Evolutionary conservation across 73 alveolate genomes (phyloP).

Genomic region (Tetrahymena borealis): DNA sequence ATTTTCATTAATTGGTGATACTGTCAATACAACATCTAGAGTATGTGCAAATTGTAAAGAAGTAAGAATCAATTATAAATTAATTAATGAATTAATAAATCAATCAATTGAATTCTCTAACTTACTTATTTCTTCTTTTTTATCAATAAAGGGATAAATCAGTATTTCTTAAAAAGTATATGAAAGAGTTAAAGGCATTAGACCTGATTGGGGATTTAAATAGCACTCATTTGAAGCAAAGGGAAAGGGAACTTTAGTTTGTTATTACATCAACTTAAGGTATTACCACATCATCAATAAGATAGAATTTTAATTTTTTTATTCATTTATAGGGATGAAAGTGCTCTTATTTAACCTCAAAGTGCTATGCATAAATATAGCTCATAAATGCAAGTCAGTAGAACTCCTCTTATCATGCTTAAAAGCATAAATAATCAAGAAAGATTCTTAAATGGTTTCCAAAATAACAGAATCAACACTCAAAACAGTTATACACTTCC

Average conservation of each 20-base stretch:
- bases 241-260: neutral
- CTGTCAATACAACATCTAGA: slow-evolving; percentile 92
- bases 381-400: neutral
- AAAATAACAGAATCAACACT: neutral
- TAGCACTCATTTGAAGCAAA: neutral
- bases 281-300: neutral
- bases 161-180: neutral
- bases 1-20: slow-evolving; percentile 92
- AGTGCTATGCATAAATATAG: neutral
- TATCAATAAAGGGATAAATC: neutral
- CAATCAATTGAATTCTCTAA: no score
- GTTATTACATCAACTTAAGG: neutral
- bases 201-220: neutral
- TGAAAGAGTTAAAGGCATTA: neutral
- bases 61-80: no score
- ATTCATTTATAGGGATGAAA: neutral
- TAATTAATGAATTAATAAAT: no score
- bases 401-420: neutral
- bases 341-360: neutral
- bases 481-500: neutral
- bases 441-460: neutral
- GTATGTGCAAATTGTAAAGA: slow-evolving; percentile 69
- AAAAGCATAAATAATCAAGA: neutral
- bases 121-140: no score
- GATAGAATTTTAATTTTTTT: neutral